phyloP scores from a whole-genome alignment of 75 land plant species.

The Ceratopteris richardii region DNA sequence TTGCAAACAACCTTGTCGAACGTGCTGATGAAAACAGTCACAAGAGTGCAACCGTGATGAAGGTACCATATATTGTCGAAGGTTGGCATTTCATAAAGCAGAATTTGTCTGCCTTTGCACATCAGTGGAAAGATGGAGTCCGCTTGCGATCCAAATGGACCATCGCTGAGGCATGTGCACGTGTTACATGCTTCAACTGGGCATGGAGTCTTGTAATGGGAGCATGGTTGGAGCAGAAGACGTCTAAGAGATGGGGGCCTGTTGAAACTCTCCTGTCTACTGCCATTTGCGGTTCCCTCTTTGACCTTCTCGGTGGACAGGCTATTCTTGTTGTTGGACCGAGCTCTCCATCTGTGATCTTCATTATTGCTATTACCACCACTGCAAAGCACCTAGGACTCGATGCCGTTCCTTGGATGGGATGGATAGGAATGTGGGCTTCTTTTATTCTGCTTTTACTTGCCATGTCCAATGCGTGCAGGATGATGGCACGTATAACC shows the following conservation, averaged over 20 bases:
- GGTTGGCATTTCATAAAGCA: background rate
- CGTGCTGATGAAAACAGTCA: background rate
- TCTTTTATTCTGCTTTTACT: constrained; percentile 15
- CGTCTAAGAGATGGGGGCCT: constrained; percentile 10
- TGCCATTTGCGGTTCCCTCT: constrained; percentile 9
- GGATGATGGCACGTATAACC: constrained; percentile 9
- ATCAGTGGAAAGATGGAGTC: background rate
- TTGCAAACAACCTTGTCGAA: background rate
- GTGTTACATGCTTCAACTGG: background rate
- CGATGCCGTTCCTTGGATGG: constrained; percentile 25
- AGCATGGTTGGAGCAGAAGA: constrained; percentile 19
- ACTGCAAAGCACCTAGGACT: constrained; percentile 15
- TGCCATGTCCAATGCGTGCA: constrained; percentile 15
- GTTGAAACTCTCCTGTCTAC: constrained; percentile 13
- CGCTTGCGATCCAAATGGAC: background rate
- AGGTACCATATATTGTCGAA: background rate
- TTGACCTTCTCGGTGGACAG: constrained; percentile 16
- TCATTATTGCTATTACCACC: constrained; percentile 9
- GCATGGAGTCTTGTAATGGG: constrained; percentile 14
- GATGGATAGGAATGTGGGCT: constrained; percentile 21
- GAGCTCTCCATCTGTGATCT: constrained; percentile 15
- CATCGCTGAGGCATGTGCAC: background rate
- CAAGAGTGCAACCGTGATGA: background rate
- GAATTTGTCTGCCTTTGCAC: background rate
- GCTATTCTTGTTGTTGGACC: constrained; percentile 18